Base-by-base conservation (phyloP, 768 basidiomycete species). In the Rhizopogon salebrosus region DNA sequence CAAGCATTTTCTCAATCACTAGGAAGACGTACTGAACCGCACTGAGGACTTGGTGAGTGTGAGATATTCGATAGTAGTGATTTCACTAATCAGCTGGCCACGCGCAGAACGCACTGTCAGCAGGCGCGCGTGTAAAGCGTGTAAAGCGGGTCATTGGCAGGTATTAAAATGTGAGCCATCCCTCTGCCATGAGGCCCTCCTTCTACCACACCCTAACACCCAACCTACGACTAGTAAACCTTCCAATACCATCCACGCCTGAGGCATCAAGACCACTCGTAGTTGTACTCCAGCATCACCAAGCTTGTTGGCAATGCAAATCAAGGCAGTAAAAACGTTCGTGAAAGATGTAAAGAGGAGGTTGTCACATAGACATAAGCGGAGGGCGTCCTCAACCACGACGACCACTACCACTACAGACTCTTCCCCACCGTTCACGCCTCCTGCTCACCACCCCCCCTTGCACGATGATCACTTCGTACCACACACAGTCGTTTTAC, bases 341-440 rank as follows among this genome's bases (percentile, higher is more conserved):
- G 62, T 68, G 11, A 60, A 70, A 10, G 67, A 63, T 11, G 63
- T 70, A 27, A 70, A 69, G 48, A 67, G 62, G 48, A 67, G 48
- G 45, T 59, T 68, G 18, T 70, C 69, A 18, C 52, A 54, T 10
- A 50, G 50, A 34, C 50, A 58, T 5, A 69, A 60, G 41, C 63
- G 48, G 22, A 53, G 51, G 36, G 18, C 52, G 18, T 48, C 34
- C 36, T 49, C 48, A 37, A 16, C 48, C 9, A 36, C 48, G 26
- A 16, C 48, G 5, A 36, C 22, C 3, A 51, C 51, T 6, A 38
- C 50, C 61, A 55, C 29, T 59, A 60, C 18, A 52, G 45, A 18
- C 57, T 58, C 29, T 51, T 49, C 34, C 51, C 62, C 26, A 50
- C 55, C 22, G 16, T 51, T 10, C 52, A 58, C 49, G 35, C 52